phyloP scores from a whole-genome alignment of 179 eudicot species.

The Actinidia polygama region DNA sequence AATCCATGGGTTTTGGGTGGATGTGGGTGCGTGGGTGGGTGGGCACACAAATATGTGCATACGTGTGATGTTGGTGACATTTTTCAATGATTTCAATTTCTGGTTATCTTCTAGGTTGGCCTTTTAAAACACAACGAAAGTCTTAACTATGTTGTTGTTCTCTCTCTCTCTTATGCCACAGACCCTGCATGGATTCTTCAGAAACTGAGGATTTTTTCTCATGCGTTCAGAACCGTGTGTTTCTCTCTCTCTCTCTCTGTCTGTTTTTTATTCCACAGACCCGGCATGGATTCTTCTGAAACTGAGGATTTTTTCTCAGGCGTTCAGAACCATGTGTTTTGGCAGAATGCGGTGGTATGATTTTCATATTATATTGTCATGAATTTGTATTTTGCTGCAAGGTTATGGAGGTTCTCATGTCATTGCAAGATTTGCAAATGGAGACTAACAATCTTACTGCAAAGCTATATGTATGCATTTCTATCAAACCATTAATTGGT shows the following conservation, averaged over 20 bases:
- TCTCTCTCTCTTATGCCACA: no score
- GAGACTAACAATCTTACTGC: conserved; percentile 92
- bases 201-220: no score
- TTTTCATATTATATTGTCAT: neutral
- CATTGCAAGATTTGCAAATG: conserved; percentile 93
- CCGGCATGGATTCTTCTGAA: no score
- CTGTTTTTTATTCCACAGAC: no score
- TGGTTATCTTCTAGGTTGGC: neutral
- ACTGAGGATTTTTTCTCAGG: no score
- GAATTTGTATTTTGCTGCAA: conserved; percentile 30
- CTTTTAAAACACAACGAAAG: neutral
- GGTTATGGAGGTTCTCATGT: conserved; percentile 98
- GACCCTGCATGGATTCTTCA: no score
- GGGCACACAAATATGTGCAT: no score
- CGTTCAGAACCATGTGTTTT: neutral
- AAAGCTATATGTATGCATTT: conserved; percentile 75
- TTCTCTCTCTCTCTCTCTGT: no score
- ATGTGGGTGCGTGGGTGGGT: neutral
- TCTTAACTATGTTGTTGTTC: no score
- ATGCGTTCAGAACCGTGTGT: no score
- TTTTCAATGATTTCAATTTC: neutral
- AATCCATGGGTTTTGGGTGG: neutral
- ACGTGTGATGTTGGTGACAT: neutral
- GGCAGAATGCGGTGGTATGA: neutral
- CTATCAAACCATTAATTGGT: neutral